These are phyloP conservation scores for Sclerotinia spermophila DNA, from an alignment of 2,329 filamentous ascomycete species.

Conservation along the genomic window DNA sequence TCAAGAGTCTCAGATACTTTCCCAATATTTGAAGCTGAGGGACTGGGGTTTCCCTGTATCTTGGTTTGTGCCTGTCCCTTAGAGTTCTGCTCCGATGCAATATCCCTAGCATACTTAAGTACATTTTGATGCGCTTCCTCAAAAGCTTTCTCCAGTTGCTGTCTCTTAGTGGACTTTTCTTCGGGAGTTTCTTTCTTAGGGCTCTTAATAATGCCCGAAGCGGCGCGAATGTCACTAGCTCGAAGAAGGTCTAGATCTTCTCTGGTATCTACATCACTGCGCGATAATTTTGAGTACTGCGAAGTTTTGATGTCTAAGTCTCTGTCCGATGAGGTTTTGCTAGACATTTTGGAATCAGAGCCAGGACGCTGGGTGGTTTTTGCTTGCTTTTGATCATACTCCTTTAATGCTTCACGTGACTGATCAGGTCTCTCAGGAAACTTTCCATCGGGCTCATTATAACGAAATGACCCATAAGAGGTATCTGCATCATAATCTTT, in stretches of 20 bases:
- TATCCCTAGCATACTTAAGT: conserved; percentile 16
- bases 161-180: conserved; percentile 31
- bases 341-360: background rate
- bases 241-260: conserved; percentile 28
- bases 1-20: background rate
- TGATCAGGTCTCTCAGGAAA: conserved; percentile 31
- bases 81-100: conserved; percentile 9
- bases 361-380: conserved; percentile 16
- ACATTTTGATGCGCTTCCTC: conserved; percentile 17
- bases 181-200: conserved; percentile 22
- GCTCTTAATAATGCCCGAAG: conserved; percentile 24
- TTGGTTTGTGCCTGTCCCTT: background rate
- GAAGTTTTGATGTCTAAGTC: background rate
- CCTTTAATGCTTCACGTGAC: conserved; percentile 36
- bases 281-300: background rate
- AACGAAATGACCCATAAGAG: conserved; percentile 22
- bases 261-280: conserved; percentile 12
- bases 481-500: conserved; percentile 25
- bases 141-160: conserved; percentile 32
- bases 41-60: background rate
- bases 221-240: conserved; percentile 32
- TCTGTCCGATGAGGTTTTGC: background rate
- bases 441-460: conserved; percentile 33
- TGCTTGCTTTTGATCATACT: conserved; percentile 19
- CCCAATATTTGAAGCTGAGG: background rate